Base-by-base conservation (phyloP, 2,329 filamentous ascomycete genomes). In the Botryotinia globosa region DNA sequence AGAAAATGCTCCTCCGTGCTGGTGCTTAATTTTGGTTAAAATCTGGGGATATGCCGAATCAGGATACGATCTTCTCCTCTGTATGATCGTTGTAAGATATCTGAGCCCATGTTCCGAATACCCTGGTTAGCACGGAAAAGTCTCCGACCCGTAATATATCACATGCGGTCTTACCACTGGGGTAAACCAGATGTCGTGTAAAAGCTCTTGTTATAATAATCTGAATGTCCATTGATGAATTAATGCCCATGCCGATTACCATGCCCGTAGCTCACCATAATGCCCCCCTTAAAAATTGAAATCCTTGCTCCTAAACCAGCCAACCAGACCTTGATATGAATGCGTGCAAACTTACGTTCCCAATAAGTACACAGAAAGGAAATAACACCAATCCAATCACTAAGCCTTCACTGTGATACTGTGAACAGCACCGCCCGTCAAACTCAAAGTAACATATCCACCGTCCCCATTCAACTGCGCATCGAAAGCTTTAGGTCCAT, bases 361-460 rank as follows among this genome's bases (percentile, higher is more conserved):
- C 2, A 68, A 56, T 42, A 56, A 16, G n/a, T 56, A 56, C 65
- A 68, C 32, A 44, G 37, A 56, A 42, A 42, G 29, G 18, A 68
- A 37, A 45, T 20, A 14, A 51, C 7, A 39, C 12, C 25, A n/a
- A 25, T 7, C 44, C 20, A 54, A 32, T 34, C 59, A 25, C 22
- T 58, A 56, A 61, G 12, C 42, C 48, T 48, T 58, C 7, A 72
- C 65, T 12, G 58, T 54, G 45, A 72, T 58, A 14, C 44, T 10
- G 63, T 69, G 44, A 5, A 42, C n/a, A 16, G 42, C n/a, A 32
- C 71, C 73, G 1, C 71, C 73, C 8, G 20, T 2, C 12, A 73
- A 51, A n/a, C 8, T 37, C 56, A 74, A 68, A 51, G 44, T 73
- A 37, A 74, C 58, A 48, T 74, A 74, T 18, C 71, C 73, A 54